Percentiles rank a stretch among this genome's conserved stretches.
Conservation (phyloP, 116 monocot genomes). For the Phalaenopsis hybrid region DNA sequence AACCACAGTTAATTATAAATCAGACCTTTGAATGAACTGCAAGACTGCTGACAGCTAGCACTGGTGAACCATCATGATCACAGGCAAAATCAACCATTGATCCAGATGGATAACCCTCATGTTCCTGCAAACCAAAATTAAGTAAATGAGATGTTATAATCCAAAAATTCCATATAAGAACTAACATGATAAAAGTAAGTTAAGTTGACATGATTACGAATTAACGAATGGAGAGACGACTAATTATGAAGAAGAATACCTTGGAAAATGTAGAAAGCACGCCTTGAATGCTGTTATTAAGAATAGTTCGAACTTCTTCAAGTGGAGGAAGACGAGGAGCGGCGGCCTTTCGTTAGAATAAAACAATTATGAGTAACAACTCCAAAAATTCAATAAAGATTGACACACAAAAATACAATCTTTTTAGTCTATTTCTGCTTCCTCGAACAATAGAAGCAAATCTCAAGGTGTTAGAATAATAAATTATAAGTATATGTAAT, state of each 20-base stretch:
- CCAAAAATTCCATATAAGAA: neutral
- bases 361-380: neutral
- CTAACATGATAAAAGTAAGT: neutral
- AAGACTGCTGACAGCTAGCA: constrained; percentile 78
- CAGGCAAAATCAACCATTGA: constrained; percentile 91
- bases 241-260: constrained; percentile 24
- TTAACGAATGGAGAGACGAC: neutral
- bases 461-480: neutral
- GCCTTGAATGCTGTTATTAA: constrained; percentile 42
- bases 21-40: constrained; percentile 88
- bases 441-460: no score
- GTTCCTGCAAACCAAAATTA: constrained; percentile 37
- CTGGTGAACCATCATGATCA: constrained; percentile 73
- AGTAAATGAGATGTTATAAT: constrained; percentile 2
- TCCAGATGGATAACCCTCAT: constrained; percentile 85
- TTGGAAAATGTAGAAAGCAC: constrained; percentile 71
- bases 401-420: neutral
- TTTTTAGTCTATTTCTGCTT: neutral
- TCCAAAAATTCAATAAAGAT: neutral
- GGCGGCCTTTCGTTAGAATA: constrained; percentile 28
- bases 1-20: neutral
- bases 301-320: constrained; percentile 62
- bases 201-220: neutral
- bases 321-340: constrained; percentile 61
- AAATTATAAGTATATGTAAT: neutral